phyloP scores from a whole-genome alignment of 768 basidiomycete genomes.

The Tulasnella sp. region DNA sequence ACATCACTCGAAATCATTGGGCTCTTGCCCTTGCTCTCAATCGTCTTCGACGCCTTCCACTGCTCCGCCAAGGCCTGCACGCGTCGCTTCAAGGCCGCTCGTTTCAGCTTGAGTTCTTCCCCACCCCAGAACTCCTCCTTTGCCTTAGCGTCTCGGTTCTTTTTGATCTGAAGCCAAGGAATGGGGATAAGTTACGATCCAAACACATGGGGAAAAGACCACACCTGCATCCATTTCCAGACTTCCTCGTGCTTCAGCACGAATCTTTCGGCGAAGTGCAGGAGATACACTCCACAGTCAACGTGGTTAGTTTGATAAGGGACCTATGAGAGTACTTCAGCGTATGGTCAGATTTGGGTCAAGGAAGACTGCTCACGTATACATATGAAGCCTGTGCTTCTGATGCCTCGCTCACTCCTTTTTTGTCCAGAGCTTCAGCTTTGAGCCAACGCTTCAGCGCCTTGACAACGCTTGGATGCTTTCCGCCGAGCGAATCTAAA shows the following conservation, averaged over 20 bases:
- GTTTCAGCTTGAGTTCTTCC: constrained; percentile 17
- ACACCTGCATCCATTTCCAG: constrained; percentile 37
- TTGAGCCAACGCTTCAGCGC: constrained; percentile 56
- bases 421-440: constrained; percentile 70
- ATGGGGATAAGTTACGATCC: background rate
- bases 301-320: constrained; percentile 81
- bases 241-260: constrained; percentile 49
- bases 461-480: constrained; percentile 55
- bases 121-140: constrained; percentile 18
- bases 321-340: constrained; percentile 41
- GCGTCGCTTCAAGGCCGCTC: constrained; percentile 21
- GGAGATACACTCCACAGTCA: constrained; percentile 86
- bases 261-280: constrained; percentile 77
- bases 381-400: constrained; percentile 7
- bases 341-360: background rate
- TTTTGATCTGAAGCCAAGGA: background rate
- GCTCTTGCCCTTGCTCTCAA: background rate
- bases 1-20: no score
- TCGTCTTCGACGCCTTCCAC: constrained; percentile 19
- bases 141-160: constrained; percentile 10
- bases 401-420: constrained; percentile 34
- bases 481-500: constrained; percentile 74
- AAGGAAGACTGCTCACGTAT: background rate
- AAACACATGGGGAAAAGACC: background rate
- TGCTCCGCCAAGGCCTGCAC: constrained; percentile 38